These are phyloP conservation scores for Leccinum barrowsii DNA, from an alignment of 768 basidiomycete genomes.

Conservation along the genomic window DNA sequence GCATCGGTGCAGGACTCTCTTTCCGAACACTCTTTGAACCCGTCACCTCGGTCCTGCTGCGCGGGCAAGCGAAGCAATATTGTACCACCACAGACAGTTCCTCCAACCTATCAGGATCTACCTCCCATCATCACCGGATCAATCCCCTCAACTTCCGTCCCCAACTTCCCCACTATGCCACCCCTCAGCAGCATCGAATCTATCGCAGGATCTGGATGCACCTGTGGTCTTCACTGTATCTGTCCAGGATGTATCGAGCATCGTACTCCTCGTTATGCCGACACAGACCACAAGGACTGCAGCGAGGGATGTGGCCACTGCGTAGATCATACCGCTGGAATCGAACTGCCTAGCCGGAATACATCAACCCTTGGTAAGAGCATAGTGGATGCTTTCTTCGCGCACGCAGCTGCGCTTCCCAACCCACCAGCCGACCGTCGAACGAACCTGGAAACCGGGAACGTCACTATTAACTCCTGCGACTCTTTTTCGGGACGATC, in stretches of 20 bases:
- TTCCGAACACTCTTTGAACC: slow-evolving; percentile 3
- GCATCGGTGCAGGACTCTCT: slow-evolving; percentile 4
- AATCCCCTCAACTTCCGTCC: slow-evolving; percentile 24
- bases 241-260: slow-evolving; percentile 76
- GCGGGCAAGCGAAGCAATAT: neutral
- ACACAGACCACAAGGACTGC: slow-evolving; percentile 35
- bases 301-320: slow-evolving; percentile 58
- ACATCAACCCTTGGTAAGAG: slow-evolving; percentile 17
- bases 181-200: slow-evolving; percentile 56
- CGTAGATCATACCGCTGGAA: slow-evolving; percentile 48
- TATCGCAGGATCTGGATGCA: slow-evolving; percentile 66
- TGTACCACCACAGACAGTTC: neutral
- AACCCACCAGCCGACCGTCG: slow-evolving; percentile 45
- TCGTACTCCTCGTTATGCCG: slow-evolving; percentile 49
- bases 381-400: slow-evolving; percentile 62
- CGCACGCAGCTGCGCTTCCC: slow-evolving; percentile 68
- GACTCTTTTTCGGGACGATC: slow-evolving; percentile 34
- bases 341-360: slow-evolving; percentile 39
- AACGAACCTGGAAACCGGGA: slow-evolving; percentile 45
- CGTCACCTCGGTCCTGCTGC: slow-evolving; percentile 23
- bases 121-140: slow-evolving; percentile 43
- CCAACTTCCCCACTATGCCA: slow-evolving; percentile 56
- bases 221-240: slow-evolving; percentile 63
- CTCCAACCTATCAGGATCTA: slow-evolving; percentile 37
- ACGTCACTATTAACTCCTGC: slow-evolving; percentile 44